Evolutionary conservation across 345 rosid genomes (phyloP).

Genomic region (Laguncularia racemosa): DNA sequence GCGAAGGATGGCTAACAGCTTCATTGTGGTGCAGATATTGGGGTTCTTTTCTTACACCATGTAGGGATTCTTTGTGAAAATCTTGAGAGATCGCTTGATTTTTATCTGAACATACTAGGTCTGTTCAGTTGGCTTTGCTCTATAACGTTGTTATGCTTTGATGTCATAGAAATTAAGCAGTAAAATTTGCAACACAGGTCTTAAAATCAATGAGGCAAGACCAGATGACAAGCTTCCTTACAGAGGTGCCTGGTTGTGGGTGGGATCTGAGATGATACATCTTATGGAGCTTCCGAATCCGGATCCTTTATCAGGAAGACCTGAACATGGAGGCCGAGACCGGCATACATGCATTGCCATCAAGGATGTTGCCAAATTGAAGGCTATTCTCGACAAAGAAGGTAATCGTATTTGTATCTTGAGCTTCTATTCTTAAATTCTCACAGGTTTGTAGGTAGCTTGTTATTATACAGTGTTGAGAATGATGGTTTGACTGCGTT

Average conservation of each 20-base stretch:
- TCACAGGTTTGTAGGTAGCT: too few relatives aligned
- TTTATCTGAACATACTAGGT: slow-evolving; percentile 77
- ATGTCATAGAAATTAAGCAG: not conserved
- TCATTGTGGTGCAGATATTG: slow-evolving; percentile 51
- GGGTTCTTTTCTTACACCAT: slow-evolving; percentile 75
- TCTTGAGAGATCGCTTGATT: slow-evolving; percentile 79
- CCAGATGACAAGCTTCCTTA: slow-evolving; percentile 91
- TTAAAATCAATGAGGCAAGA: slow-evolving; percentile 87
- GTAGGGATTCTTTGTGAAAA: slow-evolving; percentile 82
- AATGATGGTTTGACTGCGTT: not conserved
- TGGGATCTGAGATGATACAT: slow-evolving; percentile 97
- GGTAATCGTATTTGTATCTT: slow-evolving; percentile 23
- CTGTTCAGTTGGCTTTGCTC: not conserved
- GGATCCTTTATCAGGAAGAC: slow-evolving; percentile 85
- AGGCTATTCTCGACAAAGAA: slow-evolving; percentile 64
- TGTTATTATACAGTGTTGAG: too few relatives aligned
- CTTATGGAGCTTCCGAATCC: slow-evolving; percentile 99
- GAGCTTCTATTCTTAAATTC: too few relatives aligned
- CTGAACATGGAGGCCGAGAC: slow-evolving; percentile 89
- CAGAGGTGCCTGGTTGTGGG: slow-evolving; percentile 96
- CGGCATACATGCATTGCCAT: slow-evolving; percentile 88
- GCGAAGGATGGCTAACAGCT: too few relatives aligned
- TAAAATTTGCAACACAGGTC: slow-evolving; percentile 31
- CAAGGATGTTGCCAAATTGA: slow-evolving; percentile 65
- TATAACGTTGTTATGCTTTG: not conserved